Evolutionary conservation across 2,329 filamentous ascomycete genomes (phyloP), one percentile per base, ranked within the genome.

Genomic region (Colletotrichum sp.): DNA sequence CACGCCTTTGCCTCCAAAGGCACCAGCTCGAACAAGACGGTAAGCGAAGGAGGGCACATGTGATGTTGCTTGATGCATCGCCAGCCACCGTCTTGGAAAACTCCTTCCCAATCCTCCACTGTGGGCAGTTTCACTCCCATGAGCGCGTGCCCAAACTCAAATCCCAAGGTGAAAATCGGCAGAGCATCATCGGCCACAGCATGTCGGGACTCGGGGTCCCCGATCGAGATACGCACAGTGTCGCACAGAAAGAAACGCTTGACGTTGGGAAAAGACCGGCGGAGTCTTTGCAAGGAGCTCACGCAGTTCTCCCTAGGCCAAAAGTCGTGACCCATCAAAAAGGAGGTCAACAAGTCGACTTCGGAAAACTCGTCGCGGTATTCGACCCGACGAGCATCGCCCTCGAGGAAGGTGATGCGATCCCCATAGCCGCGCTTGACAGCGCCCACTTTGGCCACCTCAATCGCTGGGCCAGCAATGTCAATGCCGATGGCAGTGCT

Each of bases 281-380:
- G 18, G 9, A 44, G 39, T 6, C 5, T 44, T 44, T 44, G 39
- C 39, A 44, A 44, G 6, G 39, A 44, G 39, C 8, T 44, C 8
- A 44, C 18, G 5, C 77, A 78, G 36, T 69, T 75, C n/a, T 78
- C 73, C 13, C 76, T 76, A 3, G 77, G 77, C 77, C 77, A 78
- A 55, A 78, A 78, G 69, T 78, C 76, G 52, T 78, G 76, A 0
- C 77, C 77, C 77, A 78, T 78, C 72, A 78, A 69, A 69, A 78
- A 78, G 18, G 65, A 76, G 7, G 76, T 78, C 30, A 78, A 21
- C 15, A 76, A 67, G 60, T 78, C 77, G 34, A 78, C 76, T 9
- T 72, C 30, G 65, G 76, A 57, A 26, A 78, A 78, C 55, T 78
- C 71, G 15, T 72, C 70, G 5, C 69, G 65, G 26, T 65, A 72